Evolutionary conservation across 768 basidiomycete species (phyloP).

Genomic region (Boletus pseudo-olivaceus): DNA sequence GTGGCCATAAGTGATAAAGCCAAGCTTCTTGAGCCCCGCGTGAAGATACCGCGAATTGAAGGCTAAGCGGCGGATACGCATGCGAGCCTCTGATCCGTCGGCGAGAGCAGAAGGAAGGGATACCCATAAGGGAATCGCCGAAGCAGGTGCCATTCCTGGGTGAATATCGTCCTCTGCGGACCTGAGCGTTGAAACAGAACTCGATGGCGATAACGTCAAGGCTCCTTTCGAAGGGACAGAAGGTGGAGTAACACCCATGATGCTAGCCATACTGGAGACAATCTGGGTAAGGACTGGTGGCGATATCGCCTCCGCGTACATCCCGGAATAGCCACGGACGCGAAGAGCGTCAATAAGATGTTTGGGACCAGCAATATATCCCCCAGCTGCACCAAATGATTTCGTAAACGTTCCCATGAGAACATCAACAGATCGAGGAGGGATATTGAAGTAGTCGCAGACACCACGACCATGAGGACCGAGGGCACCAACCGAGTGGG

Average conservation of each 20-base stretch:
- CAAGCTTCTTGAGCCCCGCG: constrained; percentile 79
- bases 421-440: constrained; percentile 80
- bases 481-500: constrained; percentile 94
- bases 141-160: constrained; percentile 67
- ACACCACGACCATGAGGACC: constrained; percentile 95
- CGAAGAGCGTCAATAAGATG: constrained; percentile 78
- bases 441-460: constrained; percentile 86
- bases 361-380: constrained; percentile 88
- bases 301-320: constrained; percentile 88
- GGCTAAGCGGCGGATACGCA: constrained; percentile 81
- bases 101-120: constrained; percentile 65
- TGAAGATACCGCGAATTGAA: constrained; percentile 96
- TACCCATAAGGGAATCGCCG: constrained; percentile 74
- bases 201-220: constrained; percentile 31
- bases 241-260: constrained; percentile 76
- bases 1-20: constrained; percentile 95
- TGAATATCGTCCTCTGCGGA: constrained; percentile 45
- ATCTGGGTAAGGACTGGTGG: constrained; percentile 91
- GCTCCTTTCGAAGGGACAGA: constrained; percentile 27
- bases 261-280: constrained; percentile 89
- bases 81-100: constrained; percentile 80
- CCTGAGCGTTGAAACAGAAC: constrained; percentile 25
- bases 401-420: constrained; percentile 99
- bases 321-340: constrained; percentile 71
- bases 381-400: constrained; percentile 90